phyloP scores from a whole-genome alignment of 2,329 filamentous ascomycete species.

The Dothideomycetes sp. region DNA sequence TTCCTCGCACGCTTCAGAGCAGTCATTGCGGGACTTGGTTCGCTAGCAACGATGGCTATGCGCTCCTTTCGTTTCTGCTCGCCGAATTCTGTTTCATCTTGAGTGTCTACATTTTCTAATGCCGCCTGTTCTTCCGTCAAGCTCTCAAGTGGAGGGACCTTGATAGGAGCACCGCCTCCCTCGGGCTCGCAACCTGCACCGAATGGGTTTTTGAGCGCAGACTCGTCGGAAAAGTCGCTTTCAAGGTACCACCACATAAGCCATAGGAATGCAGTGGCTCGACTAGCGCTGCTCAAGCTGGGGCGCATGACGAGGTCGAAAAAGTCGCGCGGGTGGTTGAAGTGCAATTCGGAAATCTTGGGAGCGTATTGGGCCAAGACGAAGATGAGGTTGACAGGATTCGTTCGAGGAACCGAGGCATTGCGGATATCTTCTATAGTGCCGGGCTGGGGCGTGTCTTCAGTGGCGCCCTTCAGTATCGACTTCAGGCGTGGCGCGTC shows the following conservation, averaged over 20 bases:
- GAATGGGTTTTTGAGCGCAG: constrained; percentile 84
- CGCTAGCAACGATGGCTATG: constrained; percentile 62
- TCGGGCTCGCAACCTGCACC: constrained; percentile 46
- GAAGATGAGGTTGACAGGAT: constrained; percentile 95
- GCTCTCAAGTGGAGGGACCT: constrained; percentile 56
- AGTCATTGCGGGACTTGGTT: constrained; percentile 57
- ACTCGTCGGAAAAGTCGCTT: constrained; percentile 84
- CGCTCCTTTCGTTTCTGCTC: constrained; percentile 64
- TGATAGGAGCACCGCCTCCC: constrained; percentile 39
- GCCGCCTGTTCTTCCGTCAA: constrained; percentile 58
- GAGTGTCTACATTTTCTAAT: constrained; percentile 65
- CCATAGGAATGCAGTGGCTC: constrained; percentile 87
- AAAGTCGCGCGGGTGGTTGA: constrained; percentile 76
- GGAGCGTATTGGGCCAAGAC: constrained; percentile 82
- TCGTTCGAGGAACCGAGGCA: constrained; percentile 64
- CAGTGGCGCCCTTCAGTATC: constrained; percentile 91
- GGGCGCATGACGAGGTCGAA: constrained; percentile 94
- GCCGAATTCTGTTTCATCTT: constrained; percentile 61
- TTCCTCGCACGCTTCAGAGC: constrained; percentile 41
- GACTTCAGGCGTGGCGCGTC: constrained; percentile 94
- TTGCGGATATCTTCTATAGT: constrained; percentile 73
- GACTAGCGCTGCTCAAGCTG: constrained; percentile 68
- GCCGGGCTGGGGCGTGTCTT: constrained; percentile 77
- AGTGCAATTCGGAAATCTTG: constrained; percentile 88
- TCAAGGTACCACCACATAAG: constrained; percentile 99